Evolutionary conservation across 2,329 filamentous ascomycete genomes (phyloP).

Genomic region (Apiospora phragmitis): DNA sequence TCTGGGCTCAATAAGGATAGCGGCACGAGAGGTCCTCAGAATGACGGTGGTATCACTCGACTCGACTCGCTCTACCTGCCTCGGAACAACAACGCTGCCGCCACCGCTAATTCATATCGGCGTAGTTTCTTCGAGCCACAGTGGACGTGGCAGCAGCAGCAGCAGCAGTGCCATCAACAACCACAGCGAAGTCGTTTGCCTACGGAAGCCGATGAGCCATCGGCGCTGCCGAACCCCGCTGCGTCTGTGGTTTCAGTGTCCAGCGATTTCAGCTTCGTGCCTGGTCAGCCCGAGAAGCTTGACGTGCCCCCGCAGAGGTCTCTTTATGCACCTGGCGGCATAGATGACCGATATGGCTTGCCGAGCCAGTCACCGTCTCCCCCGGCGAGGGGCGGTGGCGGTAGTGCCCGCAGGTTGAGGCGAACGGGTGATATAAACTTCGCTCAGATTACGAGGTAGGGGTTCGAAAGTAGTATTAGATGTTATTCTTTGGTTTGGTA

Average conservation of each 20-base stretch:
- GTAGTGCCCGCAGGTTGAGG: neutral
- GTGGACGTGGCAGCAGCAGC: constrained; percentile 1
- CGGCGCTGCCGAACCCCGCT: neutral
- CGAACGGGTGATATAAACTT: neutral
- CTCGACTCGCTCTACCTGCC: constrained; percentile 5
- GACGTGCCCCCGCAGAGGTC: neutral
- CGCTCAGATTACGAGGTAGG: neutral
- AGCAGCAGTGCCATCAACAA: neutral
- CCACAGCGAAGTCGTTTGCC: neutral
- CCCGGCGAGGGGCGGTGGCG: neutral
- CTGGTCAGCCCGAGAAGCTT: constrained; percentile 9
- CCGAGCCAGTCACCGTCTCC: constrained; percentile 20
- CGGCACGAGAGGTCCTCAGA: neutral
- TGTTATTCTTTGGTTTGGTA: neutral
- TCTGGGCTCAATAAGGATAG: neutral
- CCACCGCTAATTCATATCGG: neutral
- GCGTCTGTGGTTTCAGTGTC: neutral
- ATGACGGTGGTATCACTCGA: neutral
- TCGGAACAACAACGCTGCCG: neutral
- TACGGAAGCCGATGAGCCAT: neutral
- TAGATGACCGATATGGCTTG: constrained; percentile 16
- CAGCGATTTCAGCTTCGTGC: constrained; percentile 1
- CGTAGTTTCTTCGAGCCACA: constrained; percentile 15
- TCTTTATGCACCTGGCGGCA: neutral
- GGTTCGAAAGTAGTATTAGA: neutral